These are phyloP conservation scores for Fusarium sp. DNA, from an alignment of 2,329 filamentous ascomycete genomes.

Conservation along the genomic window DNA sequence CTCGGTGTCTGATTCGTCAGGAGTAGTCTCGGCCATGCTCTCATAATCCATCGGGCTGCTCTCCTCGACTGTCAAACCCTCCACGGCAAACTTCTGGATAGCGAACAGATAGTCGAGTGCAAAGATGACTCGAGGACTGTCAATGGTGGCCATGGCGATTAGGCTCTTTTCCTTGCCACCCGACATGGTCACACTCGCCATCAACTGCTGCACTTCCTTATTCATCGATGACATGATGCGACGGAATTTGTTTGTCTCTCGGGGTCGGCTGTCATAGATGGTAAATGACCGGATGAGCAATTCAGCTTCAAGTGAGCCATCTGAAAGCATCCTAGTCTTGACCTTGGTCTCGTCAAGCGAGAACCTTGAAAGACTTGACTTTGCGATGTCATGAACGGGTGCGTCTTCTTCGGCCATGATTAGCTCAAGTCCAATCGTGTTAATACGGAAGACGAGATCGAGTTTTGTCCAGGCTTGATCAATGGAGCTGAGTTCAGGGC, in stretches of 20 bases:
- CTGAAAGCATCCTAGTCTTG: slow-evolving; percentile 92
- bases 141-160: slow-evolving; percentile 92
- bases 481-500: slow-evolving; percentile 77
- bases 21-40: slow-evolving; percentile 64
- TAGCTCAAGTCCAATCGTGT: slow-evolving; percentile 89
- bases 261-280: slow-evolving; percentile 89
- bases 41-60: slow-evolving; percentile 62
- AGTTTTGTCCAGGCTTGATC: slow-evolving; percentile 89
- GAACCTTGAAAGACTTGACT: slow-evolving; percentile 90
- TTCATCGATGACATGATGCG: slow-evolving; percentile 99
- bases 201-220: slow-evolving; percentile 95
- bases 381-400: slow-evolving; percentile 82
- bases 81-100: slow-evolving; percentile 83
- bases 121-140: slow-evolving; percentile 94
- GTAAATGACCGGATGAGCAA: slow-evolving; percentile 94
- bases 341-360: slow-evolving; percentile 92
- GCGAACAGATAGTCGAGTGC: slow-evolving; percentile 96
- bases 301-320: slow-evolving; percentile 92
- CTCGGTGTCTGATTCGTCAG: slow-evolving; percentile 70
- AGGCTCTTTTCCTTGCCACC: slow-evolving; percentile 83
- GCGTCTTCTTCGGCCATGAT: slow-evolving; percentile 80
- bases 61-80: slow-evolving; percentile 74
- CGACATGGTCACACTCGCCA: slow-evolving; percentile 95
- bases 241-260: slow-evolving; percentile 93
- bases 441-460: slow-evolving; percentile 90